Evolutionary conservation across 1,284 basidiomycete genomes (phyloP), one percentile per base, ranked within the genome.

Genomic region (Rhodofomes roseus): DNA sequence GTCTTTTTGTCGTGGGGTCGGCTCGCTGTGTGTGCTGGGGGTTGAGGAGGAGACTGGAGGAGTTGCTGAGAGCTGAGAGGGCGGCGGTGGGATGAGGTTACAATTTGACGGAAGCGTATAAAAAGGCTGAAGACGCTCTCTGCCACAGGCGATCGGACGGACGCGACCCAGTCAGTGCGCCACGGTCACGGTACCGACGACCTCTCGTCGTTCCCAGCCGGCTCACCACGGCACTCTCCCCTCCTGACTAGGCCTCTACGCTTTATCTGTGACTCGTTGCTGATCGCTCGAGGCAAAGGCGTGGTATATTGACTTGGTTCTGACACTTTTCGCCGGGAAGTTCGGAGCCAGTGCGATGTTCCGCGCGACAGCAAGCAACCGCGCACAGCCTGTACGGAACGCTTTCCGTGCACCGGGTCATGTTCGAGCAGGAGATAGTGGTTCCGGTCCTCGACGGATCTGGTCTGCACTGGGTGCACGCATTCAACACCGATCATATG

Each of bases 171-270:
- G 46, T 40, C 56, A 50, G 27, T 23, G 43, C 51, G 36, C 7
- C 46, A n/a, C 53, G 31, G 53, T 55, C 44, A 50, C 58, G 59
- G 54, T 46, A 46, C 59, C 58, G 58, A 50, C 31, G 5, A 12
- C 52, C 46, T 39, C 7, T 14, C 37, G 37, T 39, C 37, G 7
- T 39, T 14, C 37, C 23, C 43, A 9, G 22, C 22, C 14, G 20
- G 20, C 6, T 16, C 39, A 14, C 39, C 4, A 14, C 43, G 16
- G 5, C 9, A 41, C 14, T 25, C 4, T 29, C 22, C 25, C 9
- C 23, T 14, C 12, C 46, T 39, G 37, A 39, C 37, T 48, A 22
- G 44, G 23, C 4, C 23, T 20, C 44, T 43, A 34, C 41, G 41
- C 41, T 43, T 18, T n/a, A 20, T 20, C n/a, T 48, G 14, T 48